Base-by-base conservation (phyloP, 192 early-diverging fungal species). In the Backusella luteola region DNA sequence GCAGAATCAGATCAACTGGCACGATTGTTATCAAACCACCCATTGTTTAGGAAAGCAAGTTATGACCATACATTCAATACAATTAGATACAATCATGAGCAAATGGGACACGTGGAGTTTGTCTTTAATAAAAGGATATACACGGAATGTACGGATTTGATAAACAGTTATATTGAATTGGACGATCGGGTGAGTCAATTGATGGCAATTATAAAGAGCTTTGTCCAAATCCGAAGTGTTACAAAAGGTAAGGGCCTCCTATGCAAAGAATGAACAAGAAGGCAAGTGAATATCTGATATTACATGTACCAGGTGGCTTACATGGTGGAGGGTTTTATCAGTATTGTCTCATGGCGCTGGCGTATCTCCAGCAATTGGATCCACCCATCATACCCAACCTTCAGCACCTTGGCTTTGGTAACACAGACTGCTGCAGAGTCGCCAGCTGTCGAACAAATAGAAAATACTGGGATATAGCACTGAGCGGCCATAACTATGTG, bases 341-440 rank as follows among this genome's bases (percentile, higher is more conserved):
- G 6, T 73, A 73, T n/a, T 53, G 32, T n/a, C 2, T 73, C 9
- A 34, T 73, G 46, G 17, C 11, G 2, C 17, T 73, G 32, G 29
- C 46, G 0, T 73, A 73, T 35, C 34, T 73, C 0, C 34, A 34
- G 9, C 44, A 49, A n/a, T 8, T 49, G 1, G 71, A 73, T 36
- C 71, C 71, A 52, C 71, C 71, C 7, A 49, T 73, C 0, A 73
- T 73, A 8, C 71, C 71, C 14, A 73, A 73, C 19, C 34, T 73
- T 0, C 71, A 73, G 4, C 44, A 73, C 34, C 23, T 53, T n/a
- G 32, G n/a, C 6, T 53, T 53, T 21, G 29, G 15, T 17, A 35
- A 26, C 2, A 17, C 19, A 1, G 34, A 73, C n/a, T 19, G 29
- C 6, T 52, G 34, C 21, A 3, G 32, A 32, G 23, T 14, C 6